Evolutionary conservation across 2,329 filamentous ascomycete genomes (phyloP).

Genomic region (Colletotrichum higginsianum): DNA sequence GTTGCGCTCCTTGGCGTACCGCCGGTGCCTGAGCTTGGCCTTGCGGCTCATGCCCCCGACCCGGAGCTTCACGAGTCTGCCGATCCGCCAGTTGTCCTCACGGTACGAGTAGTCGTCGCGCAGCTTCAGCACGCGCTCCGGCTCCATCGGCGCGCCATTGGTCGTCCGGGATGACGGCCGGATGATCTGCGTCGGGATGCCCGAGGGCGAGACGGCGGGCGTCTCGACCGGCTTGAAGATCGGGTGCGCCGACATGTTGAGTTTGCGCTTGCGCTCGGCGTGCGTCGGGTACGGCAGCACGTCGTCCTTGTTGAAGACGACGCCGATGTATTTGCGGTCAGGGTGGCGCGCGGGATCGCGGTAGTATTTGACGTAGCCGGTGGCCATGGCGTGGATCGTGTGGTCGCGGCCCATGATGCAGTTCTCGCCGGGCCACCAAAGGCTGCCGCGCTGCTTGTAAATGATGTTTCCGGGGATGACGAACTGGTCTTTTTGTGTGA

Average conservation of each 20-base stretch:
- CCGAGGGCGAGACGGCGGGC: slow-evolving; percentile 63
- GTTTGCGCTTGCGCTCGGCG: slow-evolving; percentile 79
- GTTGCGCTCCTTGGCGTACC: slow-evolving; percentile 61
- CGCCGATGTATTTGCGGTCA: slow-evolving; percentile 93
- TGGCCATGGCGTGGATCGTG: slow-evolving; percentile 88
- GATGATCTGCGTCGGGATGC: slow-evolving; percentile 64
- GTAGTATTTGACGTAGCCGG: slow-evolving; percentile 98
- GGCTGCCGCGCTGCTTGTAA: slow-evolving; percentile 94
- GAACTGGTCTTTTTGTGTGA: slow-evolving; percentile 77
- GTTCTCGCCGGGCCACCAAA: slow-evolving; percentile 97
- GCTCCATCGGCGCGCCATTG: slow-evolving; percentile 54
- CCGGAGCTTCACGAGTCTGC: slow-evolving; percentile 65
- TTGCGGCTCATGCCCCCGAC: slow-evolving; percentile 57
- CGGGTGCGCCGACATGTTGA: slow-evolving; percentile 78
- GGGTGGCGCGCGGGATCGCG: slow-evolving; percentile 87
- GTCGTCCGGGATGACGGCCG: slow-evolving; percentile 51
- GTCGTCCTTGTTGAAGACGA: slow-evolving; percentile 87
- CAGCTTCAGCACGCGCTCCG: slow-evolving; percentile 64
- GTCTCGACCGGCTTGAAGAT: slow-evolving; percentile 57
- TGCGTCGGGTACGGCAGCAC: slow-evolving; percentile 83
- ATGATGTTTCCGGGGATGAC: slow-evolving; percentile 98
- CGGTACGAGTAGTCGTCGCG: slow-evolving; percentile 71
- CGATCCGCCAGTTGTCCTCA: slow-evolving; percentile 73
- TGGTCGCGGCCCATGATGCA: slow-evolving; percentile 95
- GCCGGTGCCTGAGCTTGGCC: slow-evolving; percentile 61